These are phyloP conservation scores for Zygnema cylindricum DNA, from an alignment of 139 green algal genomes.

Conservation along the genomic window DNA sequence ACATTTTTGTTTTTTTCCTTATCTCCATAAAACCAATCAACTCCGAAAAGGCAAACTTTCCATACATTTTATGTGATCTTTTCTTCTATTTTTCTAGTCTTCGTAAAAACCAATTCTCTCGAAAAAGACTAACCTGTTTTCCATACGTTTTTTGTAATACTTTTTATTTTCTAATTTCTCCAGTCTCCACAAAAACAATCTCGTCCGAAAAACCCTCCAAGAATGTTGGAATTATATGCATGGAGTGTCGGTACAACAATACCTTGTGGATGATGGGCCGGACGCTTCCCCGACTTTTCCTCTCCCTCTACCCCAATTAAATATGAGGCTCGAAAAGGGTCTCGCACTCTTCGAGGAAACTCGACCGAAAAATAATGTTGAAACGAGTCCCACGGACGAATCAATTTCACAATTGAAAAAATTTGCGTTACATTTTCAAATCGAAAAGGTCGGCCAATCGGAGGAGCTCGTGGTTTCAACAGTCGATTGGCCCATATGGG, in stretches of 20 bases:
- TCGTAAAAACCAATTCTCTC: no score
- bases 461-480: background rate
- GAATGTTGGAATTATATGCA: background rate
- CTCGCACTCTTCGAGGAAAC: background rate
- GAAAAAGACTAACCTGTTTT: no score
- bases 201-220: background rate
- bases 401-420: no score
- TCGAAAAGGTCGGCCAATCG: background rate
- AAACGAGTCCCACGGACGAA: no score
- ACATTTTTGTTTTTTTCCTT: no score
- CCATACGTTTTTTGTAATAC: no score
- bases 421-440: background rate
- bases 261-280: background rate
- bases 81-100: no score
- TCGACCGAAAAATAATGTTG: background rate
- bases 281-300: background rate
- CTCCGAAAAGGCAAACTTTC: no score
- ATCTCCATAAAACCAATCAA: no score
- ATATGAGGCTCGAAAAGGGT: background rate
- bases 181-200: background rate
- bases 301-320: background rate
- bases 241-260: background rate
- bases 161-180: background rate
- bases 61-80: no score
- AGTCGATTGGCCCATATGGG: background rate